Evolutionary conservation across 345 rosid species (phyloP).

Genomic region (Sonneratia caseolaris): DNA sequence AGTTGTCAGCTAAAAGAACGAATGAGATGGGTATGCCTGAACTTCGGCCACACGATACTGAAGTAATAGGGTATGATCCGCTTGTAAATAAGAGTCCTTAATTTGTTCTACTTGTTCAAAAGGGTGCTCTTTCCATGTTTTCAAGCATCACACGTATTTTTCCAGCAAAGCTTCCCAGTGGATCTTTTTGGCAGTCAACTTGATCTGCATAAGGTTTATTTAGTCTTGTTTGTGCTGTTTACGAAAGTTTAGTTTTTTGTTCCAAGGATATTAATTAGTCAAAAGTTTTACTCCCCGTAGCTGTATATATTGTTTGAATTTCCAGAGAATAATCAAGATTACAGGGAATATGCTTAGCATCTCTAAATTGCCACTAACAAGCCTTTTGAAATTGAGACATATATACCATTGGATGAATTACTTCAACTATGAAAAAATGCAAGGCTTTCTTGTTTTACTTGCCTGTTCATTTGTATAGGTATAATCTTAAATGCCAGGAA

Average conservation of each 20-base stretch:
- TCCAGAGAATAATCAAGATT: background rate
- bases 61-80: no score
- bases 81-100: no score
- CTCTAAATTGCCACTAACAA: background rate
- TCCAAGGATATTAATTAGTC: background rate
- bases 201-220: background rate
- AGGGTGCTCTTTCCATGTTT: background rate
- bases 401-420: background rate
- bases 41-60: no score
- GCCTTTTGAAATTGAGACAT: background rate
- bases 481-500: background rate
- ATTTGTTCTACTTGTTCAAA: no score
- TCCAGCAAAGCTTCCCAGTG: background rate
- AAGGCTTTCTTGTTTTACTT: background rate
- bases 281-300: background rate
- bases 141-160: background rate
- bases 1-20: no score
- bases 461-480: background rate
- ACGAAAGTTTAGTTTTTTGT: background rate
- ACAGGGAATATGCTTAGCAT: no score
- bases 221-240: background rate
- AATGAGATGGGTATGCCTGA: no score
- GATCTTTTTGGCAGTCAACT: background rate
- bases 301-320: background rate
- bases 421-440: background rate